Percentiles rank a stretch among this genome's conserved stretches.
phyloP scores from a whole-genome alignment of 345 rosid genomes.

The Ceriops zippeliana region DNA sequence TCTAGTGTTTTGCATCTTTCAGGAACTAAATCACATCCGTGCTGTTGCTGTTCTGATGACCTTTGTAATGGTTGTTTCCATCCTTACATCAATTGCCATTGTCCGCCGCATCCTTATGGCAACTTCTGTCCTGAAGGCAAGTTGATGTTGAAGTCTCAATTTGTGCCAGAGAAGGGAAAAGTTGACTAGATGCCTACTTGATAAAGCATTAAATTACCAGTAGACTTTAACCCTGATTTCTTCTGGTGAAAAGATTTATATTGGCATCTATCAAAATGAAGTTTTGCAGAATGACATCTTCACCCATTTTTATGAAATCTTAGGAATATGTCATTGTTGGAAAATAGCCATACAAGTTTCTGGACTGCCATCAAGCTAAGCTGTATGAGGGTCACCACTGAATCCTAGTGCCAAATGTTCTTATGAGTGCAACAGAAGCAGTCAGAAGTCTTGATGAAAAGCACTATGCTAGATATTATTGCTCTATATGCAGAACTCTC shows the following conservation, averaged over 20 bases:
- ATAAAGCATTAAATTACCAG: background rate
- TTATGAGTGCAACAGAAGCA: background rate
- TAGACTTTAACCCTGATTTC: too few species aligned
- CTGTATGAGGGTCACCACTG: background rate
- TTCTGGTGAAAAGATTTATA: too few species aligned
- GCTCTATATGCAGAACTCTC: background rate
- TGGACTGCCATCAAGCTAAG: background rate
- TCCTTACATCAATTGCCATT: conserved; percentile 88
- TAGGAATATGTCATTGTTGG: background rate
- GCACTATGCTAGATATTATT: background rate
- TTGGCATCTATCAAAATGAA: too few species aligned
- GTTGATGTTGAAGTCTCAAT: conserved; percentile 19
- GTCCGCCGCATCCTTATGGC: conserved; percentile 94
- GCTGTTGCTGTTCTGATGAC: conserved; percentile 76
- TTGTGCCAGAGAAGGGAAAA: background rate
- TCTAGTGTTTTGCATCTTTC: conserved; percentile 28
- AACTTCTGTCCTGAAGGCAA: conserved; percentile 91
- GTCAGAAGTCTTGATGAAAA: too few species aligned
- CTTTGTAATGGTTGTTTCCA: conserved; percentile 60
- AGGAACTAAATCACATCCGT: conserved; percentile 83
- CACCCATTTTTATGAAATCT: too few species aligned
- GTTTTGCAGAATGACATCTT: too few species aligned
- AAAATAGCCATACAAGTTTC: background rate
- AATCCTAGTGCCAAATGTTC: background rate
- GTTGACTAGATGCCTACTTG: background rate